Conservation (phyloP, 345 rosid genomes). For the Stellera chamaejasme region DNA sequence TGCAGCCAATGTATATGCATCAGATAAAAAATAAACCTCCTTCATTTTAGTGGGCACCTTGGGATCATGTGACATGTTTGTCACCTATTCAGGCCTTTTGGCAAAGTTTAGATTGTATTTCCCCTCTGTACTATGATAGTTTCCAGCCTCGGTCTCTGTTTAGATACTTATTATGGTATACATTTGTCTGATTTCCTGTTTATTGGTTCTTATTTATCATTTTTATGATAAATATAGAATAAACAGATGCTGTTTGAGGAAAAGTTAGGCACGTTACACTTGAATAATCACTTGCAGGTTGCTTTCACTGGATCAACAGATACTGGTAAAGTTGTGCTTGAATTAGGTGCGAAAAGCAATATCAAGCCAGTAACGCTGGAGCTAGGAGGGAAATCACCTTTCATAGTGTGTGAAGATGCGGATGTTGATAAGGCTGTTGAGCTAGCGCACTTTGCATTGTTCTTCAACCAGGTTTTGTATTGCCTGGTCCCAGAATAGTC, state of each 20-base stretch:
- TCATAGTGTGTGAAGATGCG: constrained; percentile 88
- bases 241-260: too few species aligned
- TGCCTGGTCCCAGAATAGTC: not conserved
- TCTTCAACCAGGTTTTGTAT: constrained; percentile 75
- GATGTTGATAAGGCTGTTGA: constrained; percentile 83
- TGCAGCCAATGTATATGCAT: too few species aligned
- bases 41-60: too few species aligned
- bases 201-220: too few species aligned
- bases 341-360: constrained; percentile 83
- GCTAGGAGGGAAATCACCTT: constrained; percentile 97
- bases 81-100: too few species aligned
- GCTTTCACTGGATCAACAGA: constrained; percentile 92
- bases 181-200: too few species aligned
- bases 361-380: constrained; percentile 91
- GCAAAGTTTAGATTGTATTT: too few species aligned
- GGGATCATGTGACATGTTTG: too few species aligned
- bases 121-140: too few species aligned
- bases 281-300: constrained; percentile 34
- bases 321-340: constrained; percentile 66
- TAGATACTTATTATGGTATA: not conserved
- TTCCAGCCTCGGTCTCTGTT: not conserved
- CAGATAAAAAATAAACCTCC: too few species aligned
- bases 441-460: constrained; percentile 84
- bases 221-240: too few species aligned
- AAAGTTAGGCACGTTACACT: not conserved